phyloP scores from a whole-genome alignment of 176 grass and related monocot genomes.

The Rhynchospora breviuscula region DNA sequence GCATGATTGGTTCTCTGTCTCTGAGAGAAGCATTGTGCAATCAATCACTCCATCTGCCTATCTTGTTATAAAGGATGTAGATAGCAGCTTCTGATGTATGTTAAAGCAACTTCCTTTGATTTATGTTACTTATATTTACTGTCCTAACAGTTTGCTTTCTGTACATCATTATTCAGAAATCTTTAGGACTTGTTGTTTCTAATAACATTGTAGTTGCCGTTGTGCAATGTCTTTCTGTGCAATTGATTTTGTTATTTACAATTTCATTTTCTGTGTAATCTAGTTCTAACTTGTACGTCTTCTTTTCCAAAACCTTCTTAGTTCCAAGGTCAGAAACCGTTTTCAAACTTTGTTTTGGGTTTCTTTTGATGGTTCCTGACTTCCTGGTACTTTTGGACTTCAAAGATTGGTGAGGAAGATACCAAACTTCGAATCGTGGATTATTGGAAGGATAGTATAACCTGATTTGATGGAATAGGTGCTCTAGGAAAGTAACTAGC shows the following conservation, averaged over 20 bases:
- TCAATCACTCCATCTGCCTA: neutral
- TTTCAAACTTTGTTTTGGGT: neutral
- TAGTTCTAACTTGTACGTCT: neutral
- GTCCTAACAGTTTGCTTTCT: constrained; percentile 17
- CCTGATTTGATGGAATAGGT: neutral
- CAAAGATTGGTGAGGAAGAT: neutral
- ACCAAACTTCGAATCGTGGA: neutral
- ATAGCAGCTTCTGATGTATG: constrained; percentile 17
- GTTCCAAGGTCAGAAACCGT: neutral
- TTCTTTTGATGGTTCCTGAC: neutral
- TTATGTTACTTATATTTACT: neutral
- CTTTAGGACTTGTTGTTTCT: neutral
- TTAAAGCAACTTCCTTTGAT: constrained; percentile 1
- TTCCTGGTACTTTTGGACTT: neutral
- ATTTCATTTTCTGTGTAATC: neutral
- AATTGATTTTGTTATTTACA: constrained; percentile 6
- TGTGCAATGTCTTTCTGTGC: neutral
- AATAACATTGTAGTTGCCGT: neutral
- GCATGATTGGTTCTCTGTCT: constrained; percentile 29
- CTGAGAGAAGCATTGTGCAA: constrained; percentile 5
- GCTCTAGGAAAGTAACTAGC: neutral
- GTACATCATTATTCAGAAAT: neutral
- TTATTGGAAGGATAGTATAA: neutral
- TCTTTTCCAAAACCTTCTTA: neutral
- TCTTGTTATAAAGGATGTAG: constrained; percentile 19